Conservation (phyloP, 2,329 filamentous ascomycete species). For the Cercospora sesami region DNA sequence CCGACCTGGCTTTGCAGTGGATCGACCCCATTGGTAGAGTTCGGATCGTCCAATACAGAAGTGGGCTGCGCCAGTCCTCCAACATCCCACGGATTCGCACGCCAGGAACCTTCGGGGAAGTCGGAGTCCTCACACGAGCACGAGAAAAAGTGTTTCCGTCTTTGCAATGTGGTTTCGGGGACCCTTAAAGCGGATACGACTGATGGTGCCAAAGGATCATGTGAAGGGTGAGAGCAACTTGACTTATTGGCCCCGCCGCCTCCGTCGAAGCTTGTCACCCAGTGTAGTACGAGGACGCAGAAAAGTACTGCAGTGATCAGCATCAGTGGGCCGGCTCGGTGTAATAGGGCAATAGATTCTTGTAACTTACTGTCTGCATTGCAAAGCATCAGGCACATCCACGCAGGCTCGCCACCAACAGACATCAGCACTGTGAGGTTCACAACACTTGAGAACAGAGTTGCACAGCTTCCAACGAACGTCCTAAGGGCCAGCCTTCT, state of each 20-base stretch:
- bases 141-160: slow-evolving; percentile 7
- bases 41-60: neutral
- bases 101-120: slow-evolving; percentile 22
- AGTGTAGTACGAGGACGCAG: slow-evolving; percentile 22
- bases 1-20: neutral
- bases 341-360: neutral
- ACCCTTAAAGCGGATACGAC: neutral
- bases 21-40: neutral
- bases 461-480: slow-evolving; percentile 23
- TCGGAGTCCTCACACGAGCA: slow-evolving; percentile 18
- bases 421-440: slow-evolving; percentile 22
- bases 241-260: slow-evolving; percentile 9
- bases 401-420: slow-evolving; percentile 18
- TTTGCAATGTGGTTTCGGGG: slow-evolving; percentile 1
- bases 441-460: slow-evolving; percentile 19
- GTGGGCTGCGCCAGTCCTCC: neutral
- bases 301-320: slow-evolving; percentile 15
- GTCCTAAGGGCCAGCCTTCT: slow-evolving; percentile 17
- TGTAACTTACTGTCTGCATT: slow-evolving; percentile 21
- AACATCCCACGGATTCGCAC: slow-evolving; percentile 20
- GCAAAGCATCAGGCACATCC: slow-evolving; percentile 23
- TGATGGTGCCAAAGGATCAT: neutral
- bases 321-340: neutral
- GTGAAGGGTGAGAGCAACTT: slow-evolving; percentile 14
- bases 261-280: slow-evolving; percentile 21